phyloP scores from a whole-genome alignment of 768 basidiomycete genomes.

The Serendipita sp. region DNA sequence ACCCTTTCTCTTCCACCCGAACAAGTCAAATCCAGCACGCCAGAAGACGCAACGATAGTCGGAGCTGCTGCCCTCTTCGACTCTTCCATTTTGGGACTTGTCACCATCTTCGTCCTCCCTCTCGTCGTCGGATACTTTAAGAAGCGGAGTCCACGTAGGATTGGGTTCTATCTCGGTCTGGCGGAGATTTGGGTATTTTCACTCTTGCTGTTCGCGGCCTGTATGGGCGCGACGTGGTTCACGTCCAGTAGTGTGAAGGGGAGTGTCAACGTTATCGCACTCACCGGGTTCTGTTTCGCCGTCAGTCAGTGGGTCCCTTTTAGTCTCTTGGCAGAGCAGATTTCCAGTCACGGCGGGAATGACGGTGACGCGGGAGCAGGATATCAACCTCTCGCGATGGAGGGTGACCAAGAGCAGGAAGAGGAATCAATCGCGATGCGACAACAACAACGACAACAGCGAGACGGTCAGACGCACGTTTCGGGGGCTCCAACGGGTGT shows the following conservation, averaged over 20 bases:
- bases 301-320: slow-evolving; percentile 88
- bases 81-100: slow-evolving; percentile 52
- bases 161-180: slow-evolving; percentile 35
- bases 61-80: slow-evolving; percentile 75
- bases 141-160: slow-evolving; percentile 14
- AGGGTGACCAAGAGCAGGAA: background rate
- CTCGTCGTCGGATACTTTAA: slow-evolving; percentile 23
- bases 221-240: slow-evolving; percentile 76
- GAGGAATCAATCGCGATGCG: background rate
- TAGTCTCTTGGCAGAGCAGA: slow-evolving; percentile 42
- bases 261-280: slow-evolving; percentile 49
- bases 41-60: slow-evolving; percentile 60
- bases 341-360: background rate
- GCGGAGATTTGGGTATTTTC: slow-evolving; percentile 66
- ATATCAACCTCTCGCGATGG: background rate
- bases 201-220: slow-evolving; percentile 53
- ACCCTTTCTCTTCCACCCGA: too few species aligned
- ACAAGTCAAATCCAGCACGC: slow-evolving; percentile 16
- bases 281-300: slow-evolving; percentile 87
- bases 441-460: background rate
- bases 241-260: slow-evolving; percentile 53
- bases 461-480: too few species aligned
- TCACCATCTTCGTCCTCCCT: slow-evolving; percentile 55
- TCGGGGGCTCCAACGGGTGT: background rate
- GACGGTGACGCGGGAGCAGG: background rate